Percentiles rank a stretch among this genome's conserved stretches.
phyloP scores from a whole-genome alignment of 2,329 filamentous ascomycete genomes.

The Apiospora malaysiana region DNA sequence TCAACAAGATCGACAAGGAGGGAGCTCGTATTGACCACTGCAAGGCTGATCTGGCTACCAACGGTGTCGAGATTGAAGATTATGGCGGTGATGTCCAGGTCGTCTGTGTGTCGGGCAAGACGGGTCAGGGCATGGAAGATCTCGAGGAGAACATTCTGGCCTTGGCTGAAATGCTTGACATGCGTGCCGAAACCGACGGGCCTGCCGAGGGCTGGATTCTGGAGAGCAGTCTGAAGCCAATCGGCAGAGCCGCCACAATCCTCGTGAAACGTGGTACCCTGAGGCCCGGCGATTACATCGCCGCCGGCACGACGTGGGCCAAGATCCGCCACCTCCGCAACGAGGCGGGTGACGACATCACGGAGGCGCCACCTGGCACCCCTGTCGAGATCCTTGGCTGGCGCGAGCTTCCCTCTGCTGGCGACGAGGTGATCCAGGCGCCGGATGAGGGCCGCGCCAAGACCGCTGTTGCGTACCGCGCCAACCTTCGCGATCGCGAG shows the following conservation, averaged over 20 bases:
- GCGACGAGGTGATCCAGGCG: slow-evolving; percentile 86
- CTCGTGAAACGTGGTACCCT: slow-evolving; percentile 89
- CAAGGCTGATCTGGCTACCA: slow-evolving; percentile 81
- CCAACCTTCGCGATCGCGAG: slow-evolving; percentile 72
- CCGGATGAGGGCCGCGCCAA: slow-evolving; percentile 79
- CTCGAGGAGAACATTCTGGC: slow-evolving; percentile 90
- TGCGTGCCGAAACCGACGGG: slow-evolving; percentile 78
- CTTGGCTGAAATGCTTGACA: slow-evolving; percentile 87
- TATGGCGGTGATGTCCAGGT: slow-evolving; percentile 94
- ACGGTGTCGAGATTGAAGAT: slow-evolving; percentile 92
- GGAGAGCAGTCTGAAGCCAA: slow-evolving; percentile 85
- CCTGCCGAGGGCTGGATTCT: slow-evolving; percentile 92
- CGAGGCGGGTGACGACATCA: slow-evolving; percentile 76
- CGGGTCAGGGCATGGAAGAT: slow-evolving; percentile 87
- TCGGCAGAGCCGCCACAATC: slow-evolving; percentile 85
- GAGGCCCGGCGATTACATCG: slow-evolving; percentile 78
- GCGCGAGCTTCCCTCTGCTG: slow-evolving; percentile 81
- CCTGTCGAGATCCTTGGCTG: slow-evolving; percentile 96
- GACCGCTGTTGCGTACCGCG: slow-evolving; percentile 76
- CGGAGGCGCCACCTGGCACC: slow-evolving; percentile 81
- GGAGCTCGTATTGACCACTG: slow-evolving; percentile 81
- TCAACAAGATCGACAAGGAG: slow-evolving; percentile 95
- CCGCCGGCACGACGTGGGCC: slow-evolving; percentile 88
- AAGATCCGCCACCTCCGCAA: slow-evolving; percentile 84
- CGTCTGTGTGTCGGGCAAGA: slow-evolving; percentile 90